Evolutionary conservation across 257 asterid genomes (phyloP).

Genomic region (Primulina tabacum): DNA sequence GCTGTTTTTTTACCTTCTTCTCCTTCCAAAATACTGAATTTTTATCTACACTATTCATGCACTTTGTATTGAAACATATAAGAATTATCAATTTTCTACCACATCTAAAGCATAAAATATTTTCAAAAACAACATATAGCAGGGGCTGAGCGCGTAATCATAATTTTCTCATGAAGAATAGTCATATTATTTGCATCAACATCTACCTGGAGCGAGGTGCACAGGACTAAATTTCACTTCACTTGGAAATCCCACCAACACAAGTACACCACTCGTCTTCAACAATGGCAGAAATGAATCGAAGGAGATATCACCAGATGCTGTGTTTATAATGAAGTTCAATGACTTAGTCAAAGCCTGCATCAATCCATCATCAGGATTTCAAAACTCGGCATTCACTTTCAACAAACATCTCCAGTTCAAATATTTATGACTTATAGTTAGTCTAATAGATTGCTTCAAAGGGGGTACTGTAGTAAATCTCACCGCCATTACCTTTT

Average conservation of each 20-base stretch:
- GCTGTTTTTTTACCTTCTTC: too few relatives aligned
- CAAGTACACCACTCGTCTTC: conserved; percentile 76
- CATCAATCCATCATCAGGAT: conserved; percentile 21
- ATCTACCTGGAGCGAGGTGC: conserved; percentile 48
- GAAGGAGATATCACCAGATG: conserved; percentile 64
- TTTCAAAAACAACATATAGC: background rate
- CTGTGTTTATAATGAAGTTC: conserved; percentile 78
- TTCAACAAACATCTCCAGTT: background rate
- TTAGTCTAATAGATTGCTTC: conserved; percentile 1
- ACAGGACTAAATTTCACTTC: conserved; percentile 64
- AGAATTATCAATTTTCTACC: too few relatives aligned
- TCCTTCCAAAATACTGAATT: too few relatives aligned
- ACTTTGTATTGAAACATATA: too few relatives aligned
- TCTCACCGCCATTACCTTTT: conserved; percentile 64
- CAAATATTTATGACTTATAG: too few relatives aligned
- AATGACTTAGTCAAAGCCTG: conserved; percentile 62
- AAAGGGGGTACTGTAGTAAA: background rate
- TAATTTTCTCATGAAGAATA: background rate
- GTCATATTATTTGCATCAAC: conserved; percentile 1
- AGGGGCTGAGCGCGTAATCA: background rate
- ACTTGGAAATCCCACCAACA: conserved; percentile 71
- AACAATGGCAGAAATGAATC: conserved; percentile 61
- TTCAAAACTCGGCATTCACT: background rate
- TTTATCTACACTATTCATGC: too few relatives aligned
- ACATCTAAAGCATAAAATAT: too few relatives aligned